A percentile compares a stretch with the other conserved stretches of the same genome.
These are phyloP conservation scores for Bruguiera gymnorhiza DNA, from an alignment of 345 rosid genomes.

Conservation along the genomic window DNA sequence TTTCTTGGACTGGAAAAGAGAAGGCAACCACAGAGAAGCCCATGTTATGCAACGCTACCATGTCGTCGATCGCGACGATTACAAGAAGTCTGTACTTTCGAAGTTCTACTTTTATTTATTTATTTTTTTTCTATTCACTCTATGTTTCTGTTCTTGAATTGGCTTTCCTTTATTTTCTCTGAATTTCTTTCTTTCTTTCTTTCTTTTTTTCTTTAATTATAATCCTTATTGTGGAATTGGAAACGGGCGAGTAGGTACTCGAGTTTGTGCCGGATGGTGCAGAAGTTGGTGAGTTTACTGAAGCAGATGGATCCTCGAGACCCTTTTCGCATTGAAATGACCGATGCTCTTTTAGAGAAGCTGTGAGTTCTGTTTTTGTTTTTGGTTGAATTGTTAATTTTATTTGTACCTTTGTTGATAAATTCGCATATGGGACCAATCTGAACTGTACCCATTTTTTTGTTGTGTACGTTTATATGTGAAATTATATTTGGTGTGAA, in stretches of 20 bases:
- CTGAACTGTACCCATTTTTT: no score
- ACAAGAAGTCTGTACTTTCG: conserved; percentile 58
- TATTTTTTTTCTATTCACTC: background rate
- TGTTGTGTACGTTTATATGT: no score
- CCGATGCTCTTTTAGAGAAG: conserved; percentile 77
- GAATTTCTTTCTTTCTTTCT: background rate
- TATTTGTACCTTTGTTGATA: background rate
- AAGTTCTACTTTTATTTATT: background rate
- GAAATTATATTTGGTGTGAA: no score
- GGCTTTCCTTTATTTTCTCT: background rate
- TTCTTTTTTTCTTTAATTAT: background rate
- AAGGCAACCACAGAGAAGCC: conserved; percentile 67
- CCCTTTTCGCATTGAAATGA: conserved; percentile 81
- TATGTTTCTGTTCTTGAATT: background rate
- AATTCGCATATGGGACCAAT: background rate
- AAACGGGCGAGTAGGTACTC: conserved; percentile 45
- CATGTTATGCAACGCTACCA: conserved; percentile 63
- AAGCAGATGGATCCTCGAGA: conserved; percentile 85
- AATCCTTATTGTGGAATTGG: background rate
- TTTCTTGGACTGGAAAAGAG: conserved; percentile 85
- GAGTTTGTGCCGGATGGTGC: conserved; percentile 75
- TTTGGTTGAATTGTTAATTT: background rate
- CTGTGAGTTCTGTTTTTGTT: conserved; percentile 46
- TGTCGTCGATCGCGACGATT: conserved; percentile 76
- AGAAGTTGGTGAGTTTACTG: conserved; percentile 68